A percentile compares a stretch with the other conserved stretches of the same genome.
Evolutionary conservation across 257 asterid genomes (phyloP).

Genomic region (Agastache rugosa): DNA sequence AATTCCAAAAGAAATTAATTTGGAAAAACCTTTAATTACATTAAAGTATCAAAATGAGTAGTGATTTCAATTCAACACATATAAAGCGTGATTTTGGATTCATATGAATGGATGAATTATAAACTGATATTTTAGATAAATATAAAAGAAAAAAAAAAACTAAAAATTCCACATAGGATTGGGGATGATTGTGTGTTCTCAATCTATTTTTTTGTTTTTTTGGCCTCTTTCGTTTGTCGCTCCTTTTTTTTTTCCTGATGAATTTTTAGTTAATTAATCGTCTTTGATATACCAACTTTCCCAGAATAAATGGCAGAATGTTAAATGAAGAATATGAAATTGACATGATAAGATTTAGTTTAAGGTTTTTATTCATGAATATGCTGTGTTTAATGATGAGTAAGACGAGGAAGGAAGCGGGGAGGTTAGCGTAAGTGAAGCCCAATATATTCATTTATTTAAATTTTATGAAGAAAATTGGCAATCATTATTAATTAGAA

Average conservation of each 20-base stretch:
- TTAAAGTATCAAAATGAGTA: no score
- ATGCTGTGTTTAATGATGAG: constrained; percentile 56
- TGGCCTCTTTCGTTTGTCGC: not conserved
- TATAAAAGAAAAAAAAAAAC: no score
- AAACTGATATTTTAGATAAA: no score
- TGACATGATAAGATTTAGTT: not conserved
- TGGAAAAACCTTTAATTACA: no score
- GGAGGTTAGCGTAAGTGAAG: constrained; percentile 48
- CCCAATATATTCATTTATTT: not conserved
- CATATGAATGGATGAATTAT: no score
- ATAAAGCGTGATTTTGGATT: no score
- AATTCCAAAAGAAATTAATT: no score
- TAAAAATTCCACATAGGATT: no score
- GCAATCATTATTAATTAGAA: not conserved
- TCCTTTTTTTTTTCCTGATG: not conserved
- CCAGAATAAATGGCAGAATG: not conserved
- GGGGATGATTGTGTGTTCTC: no score
- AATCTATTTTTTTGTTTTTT: no score
- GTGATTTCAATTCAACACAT: no score
- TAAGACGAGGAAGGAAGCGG: constrained; percentile 61
- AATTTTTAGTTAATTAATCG: not conserved
- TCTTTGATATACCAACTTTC: not conserved
- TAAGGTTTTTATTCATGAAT: not conserved
- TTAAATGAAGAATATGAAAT: not conserved
- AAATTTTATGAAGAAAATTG: not conserved